These are phyloP conservation scores for Magnaporthales sp. DNA, from an alignment of 2,329 filamentous ascomycete species.

Conservation along the genomic window DNA sequence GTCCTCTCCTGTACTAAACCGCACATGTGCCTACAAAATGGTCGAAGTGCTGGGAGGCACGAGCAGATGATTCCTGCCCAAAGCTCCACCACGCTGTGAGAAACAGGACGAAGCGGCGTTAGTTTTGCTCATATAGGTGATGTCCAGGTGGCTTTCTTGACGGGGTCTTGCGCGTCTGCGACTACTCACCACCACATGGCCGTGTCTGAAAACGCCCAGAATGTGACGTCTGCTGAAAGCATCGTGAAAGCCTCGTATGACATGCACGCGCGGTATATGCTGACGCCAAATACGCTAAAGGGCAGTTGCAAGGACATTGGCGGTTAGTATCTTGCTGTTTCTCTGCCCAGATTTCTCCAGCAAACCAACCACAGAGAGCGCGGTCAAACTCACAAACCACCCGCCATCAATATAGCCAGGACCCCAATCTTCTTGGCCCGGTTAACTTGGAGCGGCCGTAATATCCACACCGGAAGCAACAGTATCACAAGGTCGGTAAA, in stretches of 20 bases:
- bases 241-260: not conserved
- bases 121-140: too few relatives aligned
- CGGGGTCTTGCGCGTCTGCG: not conserved
- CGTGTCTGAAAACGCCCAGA: not conserved
- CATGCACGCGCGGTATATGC: not conserved
- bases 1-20: not conserved
- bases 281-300: conserved; percentile 4
- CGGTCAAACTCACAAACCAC: not conserved
- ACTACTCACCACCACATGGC: not conserved
- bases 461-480: conserved; percentile 1
- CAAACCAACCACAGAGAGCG: too few relatives aligned
- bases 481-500: not conserved
- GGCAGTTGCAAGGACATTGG: not conserved
- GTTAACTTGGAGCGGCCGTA: not conserved
- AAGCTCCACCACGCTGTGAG: not conserved
- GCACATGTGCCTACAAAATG: conserved; percentile 21
- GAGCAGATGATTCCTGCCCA: not conserved
- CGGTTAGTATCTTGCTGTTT: not conserved
- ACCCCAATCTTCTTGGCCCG: not conserved
- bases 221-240: not conserved
- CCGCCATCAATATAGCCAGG: not conserved
- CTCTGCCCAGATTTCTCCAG: too few relatives aligned
- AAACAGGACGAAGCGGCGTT: not conserved
- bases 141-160: not conserved
- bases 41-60: not conserved